Percentiles rank a stretch among this genome's conserved stretches.
Conservation (phyloP, 768 basidiomycete species). For the Podaxis sp. region DNA sequence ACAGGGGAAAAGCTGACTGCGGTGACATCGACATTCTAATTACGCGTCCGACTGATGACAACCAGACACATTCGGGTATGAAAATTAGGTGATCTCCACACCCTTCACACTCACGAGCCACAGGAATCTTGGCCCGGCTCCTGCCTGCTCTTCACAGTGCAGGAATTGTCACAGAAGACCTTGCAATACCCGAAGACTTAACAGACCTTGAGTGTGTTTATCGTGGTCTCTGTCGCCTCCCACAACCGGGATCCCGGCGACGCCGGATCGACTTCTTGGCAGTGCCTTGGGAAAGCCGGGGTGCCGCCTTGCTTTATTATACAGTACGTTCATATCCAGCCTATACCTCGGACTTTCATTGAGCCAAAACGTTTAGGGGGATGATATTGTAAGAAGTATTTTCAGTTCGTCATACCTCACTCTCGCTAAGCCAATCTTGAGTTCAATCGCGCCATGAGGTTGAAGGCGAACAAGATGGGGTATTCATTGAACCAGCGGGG, state of each 20-base stretch:
- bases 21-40: conserved; percentile 93
- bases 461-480: conserved; percentile 78
- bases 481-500: conserved; percentile 90
- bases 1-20: conserved; percentile 77
- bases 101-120: conserved; percentile 2
- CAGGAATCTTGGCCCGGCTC: conserved; percentile 63
- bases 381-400: conserved; percentile 65
- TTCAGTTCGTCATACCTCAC: not conserved
- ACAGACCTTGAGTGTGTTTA: conserved; percentile 73
- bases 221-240: conserved; percentile 73
- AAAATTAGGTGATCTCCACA: conserved; percentile 1
- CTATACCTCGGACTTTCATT: conserved; percentile 2
- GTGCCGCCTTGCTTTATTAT: conserved; percentile 89
- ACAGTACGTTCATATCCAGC: conserved; percentile 51
- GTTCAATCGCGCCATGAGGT: conserved; percentile 89
- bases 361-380: conserved; percentile 49
- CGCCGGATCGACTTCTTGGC: conserved; percentile 85
- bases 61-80: conserved; percentile 69
- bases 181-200: conserved; percentile 67
- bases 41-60: conserved; percentile 71
- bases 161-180: conserved; percentile 77
- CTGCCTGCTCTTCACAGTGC: conserved; percentile 52
- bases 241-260: conserved; percentile 40
- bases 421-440: conserved; percentile 25
- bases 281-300: conserved; percentile 75